These are phyloP conservation scores for Nemania sp. DNA, from an alignment of 2,329 filamentous ascomycete genomes.

Conservation along the genomic window DNA sequence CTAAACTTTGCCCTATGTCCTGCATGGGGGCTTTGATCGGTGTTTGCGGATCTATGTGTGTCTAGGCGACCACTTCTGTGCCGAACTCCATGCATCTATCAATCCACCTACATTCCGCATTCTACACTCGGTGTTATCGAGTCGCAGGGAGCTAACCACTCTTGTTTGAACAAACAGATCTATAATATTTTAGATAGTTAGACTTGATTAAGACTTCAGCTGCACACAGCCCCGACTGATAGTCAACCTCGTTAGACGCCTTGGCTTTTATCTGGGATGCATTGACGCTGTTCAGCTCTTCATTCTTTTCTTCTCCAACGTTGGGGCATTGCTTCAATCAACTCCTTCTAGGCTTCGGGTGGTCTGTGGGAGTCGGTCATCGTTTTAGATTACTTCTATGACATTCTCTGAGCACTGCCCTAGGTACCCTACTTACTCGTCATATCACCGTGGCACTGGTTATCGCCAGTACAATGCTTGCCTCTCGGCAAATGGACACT, in stretches of 20 bases:
- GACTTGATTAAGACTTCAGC: slow-evolving; percentile 8
- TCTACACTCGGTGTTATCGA: neutral
- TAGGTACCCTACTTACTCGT: neutral
- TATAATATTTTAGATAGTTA: neutral
- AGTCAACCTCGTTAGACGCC: slow-evolving; percentile 35
- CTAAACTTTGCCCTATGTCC: neutral
- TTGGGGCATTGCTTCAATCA: slow-evolving; percentile 13
- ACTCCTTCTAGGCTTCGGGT: slow-evolving; percentile 4
- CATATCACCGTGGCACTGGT: slow-evolving; percentile 2
- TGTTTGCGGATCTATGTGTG: slow-evolving; percentile 1
- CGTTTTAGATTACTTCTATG: slow-evolving; percentile 13
- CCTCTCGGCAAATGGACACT: neutral
- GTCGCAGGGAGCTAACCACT: neutral
- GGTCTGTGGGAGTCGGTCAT: slow-evolving; percentile 14
- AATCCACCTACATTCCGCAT: neutral
- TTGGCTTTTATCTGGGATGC: slow-evolving; percentile 7
- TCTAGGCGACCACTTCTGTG: slow-evolving; percentile 10
- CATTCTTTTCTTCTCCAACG: slow-evolving; percentile 8
- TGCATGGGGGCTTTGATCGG: slow-evolving; percentile 1
- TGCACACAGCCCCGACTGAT: slow-evolving; percentile 33
- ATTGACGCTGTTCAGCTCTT: slow-evolving; percentile 17
- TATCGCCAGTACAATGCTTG: neutral
- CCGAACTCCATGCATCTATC: neutral
- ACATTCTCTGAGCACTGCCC: slow-evolving; percentile 15
- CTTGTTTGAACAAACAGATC: slow-evolving; percentile 4